A percentile compares a stretch with the other conserved stretches of the same genome.
phyloP scores from a whole-genome alignment of 768 basidiomycete species.

The Agrocybe pediades region DNA sequence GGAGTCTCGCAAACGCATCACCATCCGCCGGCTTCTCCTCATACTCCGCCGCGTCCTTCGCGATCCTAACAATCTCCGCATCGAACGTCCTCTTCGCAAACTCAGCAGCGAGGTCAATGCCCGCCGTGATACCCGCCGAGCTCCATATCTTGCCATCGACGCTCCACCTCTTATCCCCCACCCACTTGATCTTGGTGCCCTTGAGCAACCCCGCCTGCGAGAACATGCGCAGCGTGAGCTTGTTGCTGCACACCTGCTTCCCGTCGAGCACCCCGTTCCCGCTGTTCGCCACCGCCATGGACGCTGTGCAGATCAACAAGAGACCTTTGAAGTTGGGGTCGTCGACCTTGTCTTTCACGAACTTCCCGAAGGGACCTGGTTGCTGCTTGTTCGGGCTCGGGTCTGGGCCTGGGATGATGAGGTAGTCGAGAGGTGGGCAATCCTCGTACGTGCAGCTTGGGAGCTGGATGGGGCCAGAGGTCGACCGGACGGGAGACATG shows the following conservation, averaged over 20 bases:
- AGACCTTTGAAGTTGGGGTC: conserved; percentile 21
- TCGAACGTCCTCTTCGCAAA: conserved; percentile 23
- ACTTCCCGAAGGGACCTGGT: conserved; percentile 14
- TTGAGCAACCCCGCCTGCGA: conserved; percentile 12
- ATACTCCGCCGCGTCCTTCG: conserved; percentile 17
- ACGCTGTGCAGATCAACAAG: conserved; percentile 26
- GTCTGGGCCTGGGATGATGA: conserved; percentile 26
- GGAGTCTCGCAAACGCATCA: conserved; percentile 21
- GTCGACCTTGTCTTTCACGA: conserved; percentile 15
- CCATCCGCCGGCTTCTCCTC: conserved; percentile 21
- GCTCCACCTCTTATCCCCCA: conserved; percentile 24
- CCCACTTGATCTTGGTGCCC: conserved; percentile 25
- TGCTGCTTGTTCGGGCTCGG: conserved; percentile 5
- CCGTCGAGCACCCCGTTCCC: conserved; percentile 25
- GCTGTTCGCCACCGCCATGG: conserved; percentile 19
- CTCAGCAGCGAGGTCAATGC: conserved; percentile 26
- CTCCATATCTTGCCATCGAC: conserved; percentile 30
- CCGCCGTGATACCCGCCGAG: conserved; percentile 25
- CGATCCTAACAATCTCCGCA: conserved; percentile 18
- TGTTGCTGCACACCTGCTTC: conserved; percentile 24
- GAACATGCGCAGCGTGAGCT: conserved; percentile 11
- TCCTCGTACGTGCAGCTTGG: conserved; percentile 23
- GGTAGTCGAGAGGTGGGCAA: conserved; percentile 24
- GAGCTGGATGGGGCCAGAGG: conserved; percentile 18
- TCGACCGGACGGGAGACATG: conserved; percentile 15